Percentiles rank a stretch among this genome's conserved stretches.
Evolutionary conservation across 1,284 basidiomycete genomes (phyloP).

Genomic region (Rhizoctonia solani): DNA sequence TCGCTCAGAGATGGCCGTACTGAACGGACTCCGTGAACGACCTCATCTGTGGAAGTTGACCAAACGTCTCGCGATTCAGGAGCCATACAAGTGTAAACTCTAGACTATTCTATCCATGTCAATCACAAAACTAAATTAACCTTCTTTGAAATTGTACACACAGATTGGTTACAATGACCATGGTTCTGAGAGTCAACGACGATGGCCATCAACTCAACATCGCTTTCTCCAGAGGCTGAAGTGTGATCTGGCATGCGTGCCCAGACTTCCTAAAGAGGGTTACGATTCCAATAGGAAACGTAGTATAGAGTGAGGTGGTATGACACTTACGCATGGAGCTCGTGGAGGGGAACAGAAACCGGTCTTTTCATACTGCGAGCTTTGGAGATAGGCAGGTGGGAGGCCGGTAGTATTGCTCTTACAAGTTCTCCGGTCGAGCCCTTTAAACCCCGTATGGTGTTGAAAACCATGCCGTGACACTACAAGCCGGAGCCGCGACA

Average conservation of each 20-base stretch:
- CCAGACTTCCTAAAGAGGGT: slow-evolving; percentile 20
- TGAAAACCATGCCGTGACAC: neutral
- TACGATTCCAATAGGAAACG: no score
- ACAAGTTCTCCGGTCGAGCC: neutral
- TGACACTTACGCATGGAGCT: no score
- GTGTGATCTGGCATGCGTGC: slow-evolving; percentile 24
- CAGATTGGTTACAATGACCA: neutral
- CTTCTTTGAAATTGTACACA: neutral
- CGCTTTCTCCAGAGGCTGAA: slow-evolving; percentile 15
- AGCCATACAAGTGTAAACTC: slow-evolving; percentile 25
- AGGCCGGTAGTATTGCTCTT: neutral
- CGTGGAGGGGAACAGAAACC: neutral
- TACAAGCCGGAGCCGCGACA: neutral
- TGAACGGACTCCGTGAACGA: slow-evolving; percentile 11
- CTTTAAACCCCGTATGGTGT: neutral
- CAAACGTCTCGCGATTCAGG: slow-evolving; percentile 26
- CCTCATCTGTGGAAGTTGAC: slow-evolving; percentile 20
- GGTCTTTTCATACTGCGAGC: neutral
- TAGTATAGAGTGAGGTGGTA: no score
- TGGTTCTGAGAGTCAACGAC: neutral
- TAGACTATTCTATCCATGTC: neutral
- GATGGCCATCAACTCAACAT: slow-evolving; percentile 29
- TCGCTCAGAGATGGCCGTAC: slow-evolving; percentile 13
- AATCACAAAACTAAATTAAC: neutral
- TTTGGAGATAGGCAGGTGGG: neutral